These are phyloP conservation scores for Curvularia lunata DNA, from an alignment of 2,329 filamentous ascomycete species.

Conservation along the genomic window DNA sequence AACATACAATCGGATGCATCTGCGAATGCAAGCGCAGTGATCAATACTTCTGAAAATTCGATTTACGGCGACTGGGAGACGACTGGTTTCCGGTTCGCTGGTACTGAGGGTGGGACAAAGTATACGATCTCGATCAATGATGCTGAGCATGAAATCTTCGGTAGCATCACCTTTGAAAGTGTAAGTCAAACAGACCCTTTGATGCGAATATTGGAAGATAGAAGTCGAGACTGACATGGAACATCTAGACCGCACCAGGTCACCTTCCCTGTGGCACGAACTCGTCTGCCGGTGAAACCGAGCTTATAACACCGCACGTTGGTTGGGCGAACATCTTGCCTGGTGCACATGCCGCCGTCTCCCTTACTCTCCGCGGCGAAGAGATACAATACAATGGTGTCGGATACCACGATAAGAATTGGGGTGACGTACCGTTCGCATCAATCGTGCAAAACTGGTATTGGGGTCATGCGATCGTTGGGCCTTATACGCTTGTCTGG, in stretches of 20 bases:
- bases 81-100: background rate
- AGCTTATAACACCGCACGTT: background rate
- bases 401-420: background rate
- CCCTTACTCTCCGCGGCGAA: background rate
- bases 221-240: background rate
- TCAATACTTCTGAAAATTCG: background rate
- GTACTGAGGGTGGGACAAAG: background rate
- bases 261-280: background rate
- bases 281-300: background rate
- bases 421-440: background rate
- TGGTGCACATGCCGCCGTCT: background rate
- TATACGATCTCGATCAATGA: background rate
- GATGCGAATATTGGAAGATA: background rate
- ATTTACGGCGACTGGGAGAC: background rate
- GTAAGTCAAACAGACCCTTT: background rate
- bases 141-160: background rate
- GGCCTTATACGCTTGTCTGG: background rate
- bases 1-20: background rate
- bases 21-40: background rate
- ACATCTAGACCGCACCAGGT: background rate
- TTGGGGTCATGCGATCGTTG: background rate
- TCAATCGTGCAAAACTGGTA: background rate
- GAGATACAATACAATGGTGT: background rate
- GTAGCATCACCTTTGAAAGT: background rate
- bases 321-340: background rate